These are phyloP conservation scores for Boechera retrofracta DNA, from an alignment of 345 rosid genomes.

Conservation along the genomic window DNA sequence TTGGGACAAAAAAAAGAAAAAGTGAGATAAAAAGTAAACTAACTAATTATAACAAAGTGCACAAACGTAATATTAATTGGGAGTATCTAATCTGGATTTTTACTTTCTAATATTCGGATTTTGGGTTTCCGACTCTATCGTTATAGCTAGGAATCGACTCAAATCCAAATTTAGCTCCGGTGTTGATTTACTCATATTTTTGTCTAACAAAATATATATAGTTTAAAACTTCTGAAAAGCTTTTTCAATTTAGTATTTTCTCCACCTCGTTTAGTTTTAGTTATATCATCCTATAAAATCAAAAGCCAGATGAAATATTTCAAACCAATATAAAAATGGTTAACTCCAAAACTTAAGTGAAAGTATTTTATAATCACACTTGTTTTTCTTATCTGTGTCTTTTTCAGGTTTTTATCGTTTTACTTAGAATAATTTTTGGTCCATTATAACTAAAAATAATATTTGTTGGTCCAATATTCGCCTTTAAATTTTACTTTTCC, in stretches of 20 bases:
- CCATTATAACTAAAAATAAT: neutral
- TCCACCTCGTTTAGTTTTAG: neutral
- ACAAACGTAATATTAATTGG: conserved; percentile 16
- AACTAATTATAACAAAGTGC: conserved; percentile 28
- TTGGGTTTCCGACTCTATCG: neutral
- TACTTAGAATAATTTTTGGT: neutral
- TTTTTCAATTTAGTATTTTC: neutral
- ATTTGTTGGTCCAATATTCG: conserved; percentile 25
- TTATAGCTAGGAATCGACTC: neutral
- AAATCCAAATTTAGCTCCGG: neutral
- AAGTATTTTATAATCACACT: neutral
- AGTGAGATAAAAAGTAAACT: conserved; percentile 19
- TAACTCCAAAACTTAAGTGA: conserved; percentile 5
- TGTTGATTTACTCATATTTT: neutral
- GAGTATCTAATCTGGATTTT: conserved; percentile 22
- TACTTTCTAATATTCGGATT: conserved; percentile 14
- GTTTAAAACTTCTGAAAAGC: neutral
- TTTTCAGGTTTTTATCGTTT: neutral
- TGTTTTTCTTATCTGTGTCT: neutral
- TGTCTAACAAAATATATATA: neutral
- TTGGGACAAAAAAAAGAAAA: conserved; percentile 24
- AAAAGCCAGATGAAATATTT: neutral
- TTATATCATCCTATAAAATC: neutral
- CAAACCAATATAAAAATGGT: neutral
- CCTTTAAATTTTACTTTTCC: conserved; percentile 12